These are phyloP conservation scores for Medicago ruthenica DNA, from an alignment of 306 rosid genomes.

Conservation along the genomic window DNA sequence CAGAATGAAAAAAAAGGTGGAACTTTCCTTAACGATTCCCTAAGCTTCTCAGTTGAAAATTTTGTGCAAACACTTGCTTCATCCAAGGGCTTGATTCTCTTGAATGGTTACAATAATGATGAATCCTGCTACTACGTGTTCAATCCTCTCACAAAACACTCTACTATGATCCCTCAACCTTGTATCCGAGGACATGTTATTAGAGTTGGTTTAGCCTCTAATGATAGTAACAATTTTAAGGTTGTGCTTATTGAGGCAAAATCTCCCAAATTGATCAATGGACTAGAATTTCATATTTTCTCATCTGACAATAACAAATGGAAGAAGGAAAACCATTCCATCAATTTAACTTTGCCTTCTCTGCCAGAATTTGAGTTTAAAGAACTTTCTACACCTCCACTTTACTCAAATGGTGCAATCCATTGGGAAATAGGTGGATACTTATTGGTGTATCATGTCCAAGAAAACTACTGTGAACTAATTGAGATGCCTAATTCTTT, in stretches of 20 bases:
- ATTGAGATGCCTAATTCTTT: conserved; percentile 41
- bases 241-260: conserved; percentile 44
- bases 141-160: conserved; percentile 39
- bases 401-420: conserved; percentile 46
- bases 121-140: conserved; percentile 44
- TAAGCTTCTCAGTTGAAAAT: conserved; percentile 41
- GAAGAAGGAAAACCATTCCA: conserved; percentile 31
- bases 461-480: conserved; percentile 11
- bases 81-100: conserved; percentile 46
- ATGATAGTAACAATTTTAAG: conserved; percentile 38
- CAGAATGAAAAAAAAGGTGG: neutral
- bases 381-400: conserved; percentile 36
- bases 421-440: conserved; percentile 54
- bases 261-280: conserved; percentile 25
- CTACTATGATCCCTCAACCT: conserved; percentile 32
- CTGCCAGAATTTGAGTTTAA: conserved; percentile 44
- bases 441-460: conserved; percentile 37
- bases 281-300: conserved; percentile 40
- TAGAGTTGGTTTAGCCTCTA: conserved; percentile 45
- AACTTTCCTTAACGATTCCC: neutral
- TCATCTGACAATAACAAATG: conserved; percentile 38
- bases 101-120: conserved; percentile 34
- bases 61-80: conserved; percentile 52
- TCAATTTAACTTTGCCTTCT: conserved; percentile 28
- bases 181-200: neutral